phyloP scores from a whole-genome alignment of 495 filamentous ascomycete genomes.

The Hyaloscypha bicolor region DNA sequence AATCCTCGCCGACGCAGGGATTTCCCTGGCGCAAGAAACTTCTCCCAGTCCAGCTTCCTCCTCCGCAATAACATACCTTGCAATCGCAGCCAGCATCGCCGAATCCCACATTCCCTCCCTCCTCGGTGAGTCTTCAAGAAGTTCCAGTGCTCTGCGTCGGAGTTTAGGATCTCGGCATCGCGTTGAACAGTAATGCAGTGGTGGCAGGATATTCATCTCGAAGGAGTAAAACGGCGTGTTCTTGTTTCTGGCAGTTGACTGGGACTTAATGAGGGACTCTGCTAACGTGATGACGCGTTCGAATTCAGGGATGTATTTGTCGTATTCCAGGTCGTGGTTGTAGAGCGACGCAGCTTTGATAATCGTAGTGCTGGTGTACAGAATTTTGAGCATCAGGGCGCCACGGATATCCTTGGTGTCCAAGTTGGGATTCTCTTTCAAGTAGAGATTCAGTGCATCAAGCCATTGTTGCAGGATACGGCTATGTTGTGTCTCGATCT shows the following conservation, averaged over 20 bases:
- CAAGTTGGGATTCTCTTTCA: neutral
- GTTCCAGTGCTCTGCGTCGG: neutral
- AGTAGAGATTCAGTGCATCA: neutral
- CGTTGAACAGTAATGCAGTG: neutral
- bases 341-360: neutral
- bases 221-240: neutral
- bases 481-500: neutral
- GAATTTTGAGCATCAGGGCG: neutral
- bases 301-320: neutral
- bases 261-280: neutral
- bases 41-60: constrained; percentile 1
- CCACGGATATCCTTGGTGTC: neutral
- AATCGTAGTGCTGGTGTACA: neutral
- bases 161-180: neutral
- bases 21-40: neutral
- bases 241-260: neutral
- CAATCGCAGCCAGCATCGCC: constrained; percentile 3
- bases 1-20: neutral
- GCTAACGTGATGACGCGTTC: neutral
- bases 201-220: neutral
- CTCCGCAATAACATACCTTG: neutral
- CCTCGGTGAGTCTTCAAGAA: neutral
- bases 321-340: neutral
- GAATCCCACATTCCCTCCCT: neutral
- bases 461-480: neutral